These are phyloP conservation scores for Combretum micranthum DNA, from an alignment of 345 rosid genomes.

Conservation along the genomic window DNA sequence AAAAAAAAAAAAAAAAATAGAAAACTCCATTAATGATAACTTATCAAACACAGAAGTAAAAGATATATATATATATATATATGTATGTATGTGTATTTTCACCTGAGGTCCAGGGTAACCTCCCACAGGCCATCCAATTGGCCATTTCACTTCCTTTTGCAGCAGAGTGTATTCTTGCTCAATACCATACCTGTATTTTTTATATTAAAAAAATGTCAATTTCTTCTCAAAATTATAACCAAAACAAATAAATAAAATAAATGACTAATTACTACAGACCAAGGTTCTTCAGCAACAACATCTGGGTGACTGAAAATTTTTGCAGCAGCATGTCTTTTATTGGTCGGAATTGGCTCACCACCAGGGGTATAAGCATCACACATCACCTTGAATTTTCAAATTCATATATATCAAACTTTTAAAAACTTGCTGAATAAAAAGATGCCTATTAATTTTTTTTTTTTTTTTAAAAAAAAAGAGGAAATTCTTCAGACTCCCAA, in stretches of 20 bases:
- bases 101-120: slow-evolving; percentile 32
- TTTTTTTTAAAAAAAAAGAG: not conserved
- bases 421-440: not conserved
- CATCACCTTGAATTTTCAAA: slow-evolving; percentile 15
- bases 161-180: slow-evolving; percentile 33
- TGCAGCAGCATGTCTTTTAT: slow-evolving; percentile 26
- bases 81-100: not conserved
- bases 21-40: no score
- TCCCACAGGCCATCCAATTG: slow-evolving; percentile 28
- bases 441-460: not conserved
- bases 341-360: slow-evolving; percentile 28
- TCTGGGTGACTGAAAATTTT: slow-evolving; percentile 22
- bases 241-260: not conserved
- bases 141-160: slow-evolving; percentile 22
- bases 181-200: slow-evolving; percentile 21
- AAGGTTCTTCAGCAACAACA: slow-evolving; percentile 21
- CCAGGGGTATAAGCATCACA: slow-evolving; percentile 26
- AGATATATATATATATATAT: no score
- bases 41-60: not conserved
- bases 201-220: not conserved
- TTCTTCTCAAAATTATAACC: not conserved
- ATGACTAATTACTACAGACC: slow-evolving; percentile 9
- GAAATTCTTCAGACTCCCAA: not conserved
- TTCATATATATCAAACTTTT: not conserved
- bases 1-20: no score